These are phyloP conservation scores for Selaginella tamariscina DNA, from an alignment of 75 land plant species.

Conservation along the genomic window DNA sequence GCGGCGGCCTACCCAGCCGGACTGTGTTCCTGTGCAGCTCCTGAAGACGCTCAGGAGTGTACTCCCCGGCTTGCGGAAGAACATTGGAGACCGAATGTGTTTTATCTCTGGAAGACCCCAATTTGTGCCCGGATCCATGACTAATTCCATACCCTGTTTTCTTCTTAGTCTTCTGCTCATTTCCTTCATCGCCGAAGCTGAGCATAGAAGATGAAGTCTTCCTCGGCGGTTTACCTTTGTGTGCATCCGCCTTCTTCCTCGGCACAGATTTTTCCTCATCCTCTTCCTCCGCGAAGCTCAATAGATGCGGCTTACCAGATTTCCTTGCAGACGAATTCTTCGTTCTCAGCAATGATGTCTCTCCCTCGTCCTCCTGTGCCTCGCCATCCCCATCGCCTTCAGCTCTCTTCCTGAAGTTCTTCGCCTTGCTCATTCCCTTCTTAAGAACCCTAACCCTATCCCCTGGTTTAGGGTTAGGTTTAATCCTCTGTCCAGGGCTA, in stretches of 20 bases:
- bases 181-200: slow-evolving; percentile 24
- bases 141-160: slow-evolving; percentile 14
- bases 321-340: background rate
- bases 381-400: slow-evolving; percentile 47
- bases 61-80: slow-evolving; percentile 81
- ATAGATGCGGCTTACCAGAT: slow-evolving; percentile 32
- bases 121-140: slow-evolving; percentile 24
- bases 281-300: slow-evolving; percentile 80
- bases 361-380: slow-evolving; percentile 35
- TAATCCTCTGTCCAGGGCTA: too few relatives aligned
- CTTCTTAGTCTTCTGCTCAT: slow-evolving; percentile 23
- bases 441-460: slow-evolving; percentile 5
- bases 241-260: background rate
- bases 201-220: slow-evolving; percentile 16
- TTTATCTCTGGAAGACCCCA: slow-evolving; percentile 20
- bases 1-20: slow-evolving; percentile 44
- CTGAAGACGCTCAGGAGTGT: slow-evolving; percentile 69
- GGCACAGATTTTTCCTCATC: slow-evolving; percentile 23
- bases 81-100: slow-evolving; percentile 38
- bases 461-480: too few relatives aligned
- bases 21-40: slow-evolving; percentile 89
- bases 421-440: slow-evolving; percentile 38
- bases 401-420: slow-evolving; percentile 77
- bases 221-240: slow-evolving; percentile 14
- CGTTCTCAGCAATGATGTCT: slow-evolving; percentile 2